Conservation (phyloP, 2,329 filamentous ascomycete genomes). For the Clonostachys solani region DNA sequence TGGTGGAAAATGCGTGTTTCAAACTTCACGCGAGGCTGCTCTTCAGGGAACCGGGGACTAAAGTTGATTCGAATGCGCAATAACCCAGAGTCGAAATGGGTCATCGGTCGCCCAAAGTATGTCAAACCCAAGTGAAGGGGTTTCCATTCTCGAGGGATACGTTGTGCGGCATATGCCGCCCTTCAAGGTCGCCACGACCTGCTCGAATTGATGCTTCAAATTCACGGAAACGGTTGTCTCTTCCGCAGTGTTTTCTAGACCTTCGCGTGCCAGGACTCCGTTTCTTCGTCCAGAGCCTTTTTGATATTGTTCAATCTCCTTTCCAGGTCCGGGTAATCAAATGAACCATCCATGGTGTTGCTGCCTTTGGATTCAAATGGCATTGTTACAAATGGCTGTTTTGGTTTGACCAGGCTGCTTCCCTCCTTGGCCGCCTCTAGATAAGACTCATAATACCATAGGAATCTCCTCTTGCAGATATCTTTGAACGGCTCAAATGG, state of each 20-base stretch:
- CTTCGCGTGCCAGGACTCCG: conserved; percentile 63
- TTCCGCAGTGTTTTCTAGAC: conserved; percentile 54
- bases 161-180: conserved; percentile 66
- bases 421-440: conserved; percentile 65
- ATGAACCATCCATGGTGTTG: conserved; percentile 84
- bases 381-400: conserved; percentile 69
- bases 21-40: conserved; percentile 80
- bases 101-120: conserved; percentile 89
- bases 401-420: conserved; percentile 57
- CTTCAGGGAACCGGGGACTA: conserved; percentile 80
- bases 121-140: conserved; percentile 87
- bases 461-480: conserved; percentile 82
- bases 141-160: conserved; percentile 75
- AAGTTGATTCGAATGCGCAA: conserved; percentile 78
- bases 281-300: conserved; percentile 67
- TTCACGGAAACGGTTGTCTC: conserved; percentile 77
- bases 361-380: conserved; percentile 69
- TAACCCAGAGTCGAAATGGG: conserved; percentile 86
- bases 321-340: conserved; percentile 74
- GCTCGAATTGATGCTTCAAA: conserved; percentile 78
- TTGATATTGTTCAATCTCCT: conserved; percentile 66
- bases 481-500: conserved; percentile 87
- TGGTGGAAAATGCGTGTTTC: conserved; percentile 85
- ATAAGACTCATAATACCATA: conserved; percentile 96
- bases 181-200: conserved; percentile 73